Base-by-base conservation (phyloP, 305 asterid species). In the Andrographis paniculata region DNA sequence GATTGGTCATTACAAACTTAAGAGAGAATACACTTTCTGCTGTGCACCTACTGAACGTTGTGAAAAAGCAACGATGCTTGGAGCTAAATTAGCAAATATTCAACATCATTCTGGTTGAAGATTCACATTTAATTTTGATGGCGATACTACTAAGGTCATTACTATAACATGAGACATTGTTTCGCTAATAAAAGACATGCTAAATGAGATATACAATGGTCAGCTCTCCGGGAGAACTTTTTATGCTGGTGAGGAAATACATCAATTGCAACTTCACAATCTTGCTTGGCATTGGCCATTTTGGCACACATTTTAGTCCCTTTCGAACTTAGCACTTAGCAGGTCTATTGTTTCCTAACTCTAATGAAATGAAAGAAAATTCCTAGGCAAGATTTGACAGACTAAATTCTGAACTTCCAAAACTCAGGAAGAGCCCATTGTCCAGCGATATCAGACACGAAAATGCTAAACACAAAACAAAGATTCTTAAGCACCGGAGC, bases 401-500 rank as follows among this genome's bases (percentile, higher is more conserved):
- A 14, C 20, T 17, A 19, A 57, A 30, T 14, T 17, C 48, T 19
- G 46, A 31, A 20, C 48, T 27, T 17, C 42, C 20, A 21, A 9
- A 41, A 42, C 43, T 46, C 53, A 53, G 31, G 13, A 14, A 47
- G 22, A 23, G 48, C 36, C 33, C 49, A 52, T 22, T 35, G 33
- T n/a, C n/a, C n/a, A 60, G 12, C 10, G 48, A 18, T 16, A 19
- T 10, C 2, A 35, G 54, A 20, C 3, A 21, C 17, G 48, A 16
- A 15, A 28, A 17, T 30, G 20, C 19, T 23, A 28, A 21, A 27
- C 21, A 45, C 10, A 50, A 41, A 23, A 24, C 16, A 45, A 37
- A 12, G 41, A 31, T 52, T 28, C 18, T 44, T 24, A 36, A 54
- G 45, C 41, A 35, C 16, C 30, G 66, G 59, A 30, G 30, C 17